Conservation (phyloP, 2,329 filamentous ascomycete genomes). For the Aureobasidium leucospermi region DNA sequence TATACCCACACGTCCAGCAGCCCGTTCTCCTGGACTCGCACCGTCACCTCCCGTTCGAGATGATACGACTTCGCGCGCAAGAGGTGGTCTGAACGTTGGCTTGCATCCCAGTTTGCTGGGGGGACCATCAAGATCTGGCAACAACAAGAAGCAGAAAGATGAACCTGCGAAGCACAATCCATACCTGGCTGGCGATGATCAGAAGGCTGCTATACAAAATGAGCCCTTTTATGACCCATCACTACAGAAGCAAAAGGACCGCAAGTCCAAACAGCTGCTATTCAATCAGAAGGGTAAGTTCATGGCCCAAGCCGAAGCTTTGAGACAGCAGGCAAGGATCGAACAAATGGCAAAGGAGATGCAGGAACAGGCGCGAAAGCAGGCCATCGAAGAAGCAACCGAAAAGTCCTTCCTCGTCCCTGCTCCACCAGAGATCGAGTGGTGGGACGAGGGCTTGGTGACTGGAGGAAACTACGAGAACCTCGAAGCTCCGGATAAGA, state of each 20-base stretch:
- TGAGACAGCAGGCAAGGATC: slow-evolving; percentile 77
- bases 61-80: slow-evolving; percentile 42
- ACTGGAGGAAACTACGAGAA: slow-evolving; percentile 63
- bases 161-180: slow-evolving; percentile 36
- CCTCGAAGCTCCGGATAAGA: slow-evolving; percentile 51
- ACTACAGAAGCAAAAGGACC: slow-evolving; percentile 52
- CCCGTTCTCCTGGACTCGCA: slow-evolving; percentile 2
- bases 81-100: slow-evolving; percentile 66
- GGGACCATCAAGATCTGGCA: slow-evolving; percentile 27
- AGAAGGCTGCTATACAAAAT: slow-evolving; percentile 44
- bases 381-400: slow-evolving; percentile 88
- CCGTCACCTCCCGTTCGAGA: slow-evolving; percentile 36
- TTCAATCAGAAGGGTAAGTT: slow-evolving; percentile 98
- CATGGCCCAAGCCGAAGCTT: slow-evolving; percentile 83
- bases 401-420: slow-evolving; percentile 87
- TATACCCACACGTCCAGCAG: neutral
- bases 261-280: slow-evolving; percentile 67
- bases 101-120: slow-evolving; percentile 66
- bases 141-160: slow-evolving; percentile 38
- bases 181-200: slow-evolving; percentile 30
- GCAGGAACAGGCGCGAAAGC: slow-evolving; percentile 76
- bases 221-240: slow-evolving; percentile 82
- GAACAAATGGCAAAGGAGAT: slow-evolving; percentile 95
- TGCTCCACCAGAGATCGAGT: slow-evolving; percentile 80
- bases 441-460: slow-evolving; percentile 92